Evolutionary conservation across 768 basidiomycete species (phyloP), one percentile per base, ranked within the genome.

Genomic region (Boletus patriciae): DNA sequence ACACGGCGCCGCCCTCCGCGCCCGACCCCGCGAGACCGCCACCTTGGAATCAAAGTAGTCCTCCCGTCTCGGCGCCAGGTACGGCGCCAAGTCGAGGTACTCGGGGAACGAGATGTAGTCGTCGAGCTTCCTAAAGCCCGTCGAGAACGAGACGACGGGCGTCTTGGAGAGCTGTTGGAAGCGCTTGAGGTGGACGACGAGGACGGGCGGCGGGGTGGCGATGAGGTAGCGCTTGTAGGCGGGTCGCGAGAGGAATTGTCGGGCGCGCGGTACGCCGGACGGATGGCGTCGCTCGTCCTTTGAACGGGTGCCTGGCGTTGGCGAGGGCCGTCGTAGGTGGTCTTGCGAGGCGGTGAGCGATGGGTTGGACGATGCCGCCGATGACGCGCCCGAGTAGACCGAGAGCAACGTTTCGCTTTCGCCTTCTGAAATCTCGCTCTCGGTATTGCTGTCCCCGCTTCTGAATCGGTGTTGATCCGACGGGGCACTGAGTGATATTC

Each of bases 191-290:
- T 98, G 95, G 57, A 98, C 83, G 49, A 95, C 90, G 54, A 98
- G 83, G 33, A 97, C 81, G 0, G 94, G 92, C 0, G 95, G 95
- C 2, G 90, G 86, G 0, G 79, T 80, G 16, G 87, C 83, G 70
- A 98, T 90, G 57, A 98, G 85, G 73, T 97, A 98, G 13, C 95
- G 90, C 73, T 98, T 98, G 76, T 92, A 94, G 5, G 93, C 92
- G 2, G 90, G 80, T 2, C 92, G 84, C 74, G 90, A 80, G 46
- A 96, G 78, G 48, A 85, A 86, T 34, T 90, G 90, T 56, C 80
- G 77, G 19, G 73, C 72, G 36, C 71, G 75, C 16, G 77, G 75
- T 3, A 78, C 59, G 0, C 66, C 66, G 0, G 67, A 62, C 10
- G 61, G 55, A 37, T 63, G 83, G 37, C 62, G 83, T 80, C 10